Evolutionary conservation across 2,329 filamentous ascomycete species (phyloP).

Genomic region (Fusarium buharicum): DNA sequence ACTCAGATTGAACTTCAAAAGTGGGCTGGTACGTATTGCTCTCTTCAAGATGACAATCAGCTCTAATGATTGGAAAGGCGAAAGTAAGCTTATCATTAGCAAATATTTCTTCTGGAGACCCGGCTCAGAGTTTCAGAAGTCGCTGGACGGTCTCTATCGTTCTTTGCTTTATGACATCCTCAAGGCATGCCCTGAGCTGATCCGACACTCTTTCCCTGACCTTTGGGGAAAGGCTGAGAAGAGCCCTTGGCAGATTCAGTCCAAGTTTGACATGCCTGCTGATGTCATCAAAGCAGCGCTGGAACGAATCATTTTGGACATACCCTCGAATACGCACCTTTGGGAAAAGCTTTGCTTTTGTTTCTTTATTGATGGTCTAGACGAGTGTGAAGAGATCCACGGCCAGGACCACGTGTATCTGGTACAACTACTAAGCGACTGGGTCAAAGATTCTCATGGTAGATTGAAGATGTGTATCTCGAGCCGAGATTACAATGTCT

Average conservation of each 20-base stretch:
- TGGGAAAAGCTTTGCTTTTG: background rate
- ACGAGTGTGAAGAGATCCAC: conserved; percentile 1
- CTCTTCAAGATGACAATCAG: no score
- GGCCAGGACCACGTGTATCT: background rate
- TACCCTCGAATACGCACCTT: background rate
- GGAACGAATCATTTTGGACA: background rate
- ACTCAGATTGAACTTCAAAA: background rate
- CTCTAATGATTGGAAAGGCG: background rate
- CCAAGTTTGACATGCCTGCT: background rate
- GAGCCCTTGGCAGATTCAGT: background rate
- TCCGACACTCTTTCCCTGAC: background rate
- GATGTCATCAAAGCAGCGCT: background rate
- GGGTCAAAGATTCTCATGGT: background rate
- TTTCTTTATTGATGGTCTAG: conserved; percentile 6
- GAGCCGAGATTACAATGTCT: conserved; percentile 6
- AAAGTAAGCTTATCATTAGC: background rate
- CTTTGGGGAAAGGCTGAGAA: background rate
- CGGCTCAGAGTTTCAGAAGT: background rate
- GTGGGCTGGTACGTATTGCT: background rate
- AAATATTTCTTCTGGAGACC: conserved; percentile 11
- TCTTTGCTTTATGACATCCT: conserved; percentile 1
- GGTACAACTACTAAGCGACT: background rate
- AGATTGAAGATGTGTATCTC: conserved; percentile 3
- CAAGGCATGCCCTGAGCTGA: background rate
- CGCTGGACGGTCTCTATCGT: background rate